A percentile compares a stretch with the other conserved stretches of the same genome.
These are phyloP conservation scores for Solidago caesia DNA, from an alignment of 129 eudicot genomes.

Conservation along the genomic window DNA sequence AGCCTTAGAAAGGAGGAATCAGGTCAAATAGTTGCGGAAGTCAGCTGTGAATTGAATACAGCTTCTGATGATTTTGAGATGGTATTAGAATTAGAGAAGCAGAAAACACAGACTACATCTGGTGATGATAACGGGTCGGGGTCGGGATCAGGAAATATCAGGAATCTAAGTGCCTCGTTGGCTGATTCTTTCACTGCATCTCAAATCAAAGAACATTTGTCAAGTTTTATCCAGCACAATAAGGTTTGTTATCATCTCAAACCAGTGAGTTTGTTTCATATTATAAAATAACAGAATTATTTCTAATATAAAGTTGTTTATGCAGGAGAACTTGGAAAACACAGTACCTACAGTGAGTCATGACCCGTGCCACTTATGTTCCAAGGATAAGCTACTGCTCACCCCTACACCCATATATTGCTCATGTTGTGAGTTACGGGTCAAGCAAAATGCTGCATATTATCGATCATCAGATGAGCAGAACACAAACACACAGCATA, in stretches of 20 bases:
- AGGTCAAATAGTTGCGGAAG: conserved; percentile 12
- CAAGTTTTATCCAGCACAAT: conserved; percentile 38
- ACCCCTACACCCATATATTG: conserved; percentile 60
- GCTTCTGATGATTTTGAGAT: conserved; percentile 20
- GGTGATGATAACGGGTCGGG: conserved; percentile 7
- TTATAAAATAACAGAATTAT: conserved; percentile 1
- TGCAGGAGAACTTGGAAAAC: conserved; percentile 33
- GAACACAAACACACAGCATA: conserved; percentile 25
- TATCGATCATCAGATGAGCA: conserved; percentile 30
- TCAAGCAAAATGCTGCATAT: conserved; percentile 41
- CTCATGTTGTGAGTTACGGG: conserved; percentile 43
- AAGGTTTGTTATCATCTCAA: conserved; percentile 34
- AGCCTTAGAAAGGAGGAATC: conserved; percentile 21
- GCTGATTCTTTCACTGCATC: conserved; percentile 49
- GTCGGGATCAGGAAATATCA: conserved; percentile 21
- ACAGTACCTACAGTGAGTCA: conserved; percentile 18
- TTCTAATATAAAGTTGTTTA: conserved; percentile 14
- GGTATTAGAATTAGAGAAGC: conserved; percentile 3
- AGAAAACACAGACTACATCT: conserved; percentile 3
- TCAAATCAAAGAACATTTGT: conserved; percentile 56
- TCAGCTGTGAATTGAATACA: conserved; percentile 20
- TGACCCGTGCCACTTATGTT: conserved; percentile 63
- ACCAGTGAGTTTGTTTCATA: conserved; percentile 10
- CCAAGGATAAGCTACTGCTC: conserved; percentile 36
- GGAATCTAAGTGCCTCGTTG: conserved; percentile 41